Percentiles rank a stretch among this genome's conserved stretches.
phyloP scores from a whole-genome alignment of 192 early-diverging fungal species.

The Podila clonocystis region DNA sequence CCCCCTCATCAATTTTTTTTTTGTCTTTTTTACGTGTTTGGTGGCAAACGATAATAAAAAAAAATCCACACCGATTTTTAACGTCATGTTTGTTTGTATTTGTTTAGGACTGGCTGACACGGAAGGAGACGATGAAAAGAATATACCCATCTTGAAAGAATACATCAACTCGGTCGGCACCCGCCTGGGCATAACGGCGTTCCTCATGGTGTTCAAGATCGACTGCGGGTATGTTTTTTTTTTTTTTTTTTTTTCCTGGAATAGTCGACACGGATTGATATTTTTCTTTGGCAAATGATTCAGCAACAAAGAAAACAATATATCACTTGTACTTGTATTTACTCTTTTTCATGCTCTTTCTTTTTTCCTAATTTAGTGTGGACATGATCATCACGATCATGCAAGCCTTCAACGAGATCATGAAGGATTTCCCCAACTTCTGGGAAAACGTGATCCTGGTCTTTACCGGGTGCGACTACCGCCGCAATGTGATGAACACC shows the following conservation, averaged over 20 bases:
- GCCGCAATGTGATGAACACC: constrained; percentile 43
- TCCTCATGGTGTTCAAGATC: constrained; percentile 48
- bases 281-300: neutral
- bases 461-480: constrained; percentile 49
- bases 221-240: constrained; percentile 38
- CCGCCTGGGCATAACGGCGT: constrained; percentile 36
- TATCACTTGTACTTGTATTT: neutral
- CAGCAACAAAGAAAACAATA: neutral
- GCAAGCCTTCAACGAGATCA: constrained; percentile 42
- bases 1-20: neutral
- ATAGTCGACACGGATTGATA: neutral
- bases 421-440: constrained; percentile 48
- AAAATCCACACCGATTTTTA: neutral
- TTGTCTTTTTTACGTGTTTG: neutral
- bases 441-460: constrained; percentile 48
- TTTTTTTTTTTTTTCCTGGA: too few relatives aligned
- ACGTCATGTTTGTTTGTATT: neutral
- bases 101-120: constrained; percentile 41
- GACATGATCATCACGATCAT: constrained; percentile 49
- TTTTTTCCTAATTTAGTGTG: constrained; percentile 8
- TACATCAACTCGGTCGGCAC: constrained; percentile 45
- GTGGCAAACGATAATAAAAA: neutral
- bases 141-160: constrained; percentile 51
- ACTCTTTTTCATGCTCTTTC: neutral
- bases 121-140: constrained; percentile 51